A percentile compares a stretch with the other conserved stretches of the same genome.
These are phyloP conservation scores for Penicillium bovifimosum DNA, from an alignment of 495 filamentous ascomycete species.

Conservation along the genomic window DNA sequence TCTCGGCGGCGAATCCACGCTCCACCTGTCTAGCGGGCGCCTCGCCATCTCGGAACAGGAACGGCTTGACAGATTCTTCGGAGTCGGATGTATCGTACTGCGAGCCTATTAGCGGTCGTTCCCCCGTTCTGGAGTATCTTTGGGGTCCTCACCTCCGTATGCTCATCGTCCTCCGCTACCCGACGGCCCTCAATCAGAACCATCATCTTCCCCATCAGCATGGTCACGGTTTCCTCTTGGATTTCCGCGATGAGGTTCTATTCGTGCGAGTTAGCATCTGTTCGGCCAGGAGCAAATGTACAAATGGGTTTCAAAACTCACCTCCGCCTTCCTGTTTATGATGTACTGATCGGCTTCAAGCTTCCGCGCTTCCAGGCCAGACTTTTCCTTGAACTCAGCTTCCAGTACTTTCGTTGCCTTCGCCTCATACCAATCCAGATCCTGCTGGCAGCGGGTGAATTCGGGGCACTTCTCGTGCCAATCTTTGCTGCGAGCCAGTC, in stretches of 20 bases:
- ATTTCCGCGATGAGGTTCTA: slow-evolving; percentile 27
- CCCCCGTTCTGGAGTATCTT: background rate
- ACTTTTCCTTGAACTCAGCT: slow-evolving; percentile 26
- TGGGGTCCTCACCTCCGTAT: slow-evolving; percentile 35
- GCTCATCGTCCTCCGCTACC: slow-evolving; percentile 45
- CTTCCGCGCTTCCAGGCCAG: slow-evolving; percentile 24
- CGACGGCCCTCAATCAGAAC: slow-evolving; percentile 33
- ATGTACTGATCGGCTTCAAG: slow-evolving; percentile 24
- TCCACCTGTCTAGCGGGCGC: slow-evolving; percentile 23
- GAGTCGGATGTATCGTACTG: slow-evolving; percentile 40
- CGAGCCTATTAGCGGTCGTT: slow-evolving; percentile 6
- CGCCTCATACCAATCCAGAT: slow-evolving; percentile 16
- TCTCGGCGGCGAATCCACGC: slow-evolving; percentile 35
- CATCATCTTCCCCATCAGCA: slow-evolving; percentile 40
- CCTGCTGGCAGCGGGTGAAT: slow-evolving; percentile 27
- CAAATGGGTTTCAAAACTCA: slow-evolving; percentile 14
- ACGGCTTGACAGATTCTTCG: slow-evolving; percentile 27
- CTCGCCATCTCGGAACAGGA: slow-evolving; percentile 24
- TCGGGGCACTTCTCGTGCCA: slow-evolving; percentile 41
- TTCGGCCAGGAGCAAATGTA: background rate
- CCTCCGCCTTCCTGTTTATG: slow-evolving; percentile 25
- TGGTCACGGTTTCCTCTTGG: slow-evolving; percentile 34
- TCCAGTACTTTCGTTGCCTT: slow-evolving; percentile 18
- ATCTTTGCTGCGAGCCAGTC: slow-evolving; percentile 36
- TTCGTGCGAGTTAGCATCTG: slow-evolving; percentile 2